A percentile compares a stretch with the other conserved stretches of the same genome.
phyloP scores from a whole-genome alignment of 129 eudicot species.

The Deinandra increscens region DNA sequence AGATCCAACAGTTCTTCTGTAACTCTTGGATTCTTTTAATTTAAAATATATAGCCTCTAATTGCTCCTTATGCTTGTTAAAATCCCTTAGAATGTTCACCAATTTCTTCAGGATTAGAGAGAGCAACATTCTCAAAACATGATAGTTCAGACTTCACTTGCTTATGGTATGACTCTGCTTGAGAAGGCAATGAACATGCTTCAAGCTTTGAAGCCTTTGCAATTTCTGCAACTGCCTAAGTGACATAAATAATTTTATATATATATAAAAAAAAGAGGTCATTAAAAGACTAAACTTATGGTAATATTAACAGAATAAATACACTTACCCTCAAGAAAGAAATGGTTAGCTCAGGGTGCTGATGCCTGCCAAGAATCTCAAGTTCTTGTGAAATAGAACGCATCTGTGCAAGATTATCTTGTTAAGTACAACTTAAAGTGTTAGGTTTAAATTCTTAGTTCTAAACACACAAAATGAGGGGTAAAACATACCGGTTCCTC shows the following conservation, averaged over 20 bases:
- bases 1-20: conserved; percentile 75
- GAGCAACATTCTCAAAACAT: conserved; percentile 15
- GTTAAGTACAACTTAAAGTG: conserved; percentile 18
- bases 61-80: conserved; percentile 37
- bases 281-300: neutral
- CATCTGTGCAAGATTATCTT: conserved; percentile 57
- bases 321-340: conserved; percentile 70
- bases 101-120: conserved; percentile 26
- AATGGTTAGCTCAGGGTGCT: conserved; percentile 77
- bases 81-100: conserved; percentile 37
- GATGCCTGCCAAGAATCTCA: conserved; percentile 94
- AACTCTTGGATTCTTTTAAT: conserved; percentile 69
- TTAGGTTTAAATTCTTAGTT: neutral
- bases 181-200: conserved; percentile 55
- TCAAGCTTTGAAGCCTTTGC: conserved; percentile 82
- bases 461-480: neutral
- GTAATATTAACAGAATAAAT: neutral
- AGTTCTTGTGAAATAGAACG: conserved; percentile 84
- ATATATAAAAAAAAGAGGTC: neutral
- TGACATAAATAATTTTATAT: neutral
- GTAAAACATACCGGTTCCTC: conserved; percentile 84
- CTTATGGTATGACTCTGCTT: conserved; percentile 50
- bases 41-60: conserved; percentile 59
- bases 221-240: conserved; percentile 89
- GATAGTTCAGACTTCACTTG: conserved; percentile 41